These are phyloP conservation scores for Arthroderma uncinatum DNA, from an alignment of 2,329 filamentous ascomycete species.

Conservation along the genomic window DNA sequence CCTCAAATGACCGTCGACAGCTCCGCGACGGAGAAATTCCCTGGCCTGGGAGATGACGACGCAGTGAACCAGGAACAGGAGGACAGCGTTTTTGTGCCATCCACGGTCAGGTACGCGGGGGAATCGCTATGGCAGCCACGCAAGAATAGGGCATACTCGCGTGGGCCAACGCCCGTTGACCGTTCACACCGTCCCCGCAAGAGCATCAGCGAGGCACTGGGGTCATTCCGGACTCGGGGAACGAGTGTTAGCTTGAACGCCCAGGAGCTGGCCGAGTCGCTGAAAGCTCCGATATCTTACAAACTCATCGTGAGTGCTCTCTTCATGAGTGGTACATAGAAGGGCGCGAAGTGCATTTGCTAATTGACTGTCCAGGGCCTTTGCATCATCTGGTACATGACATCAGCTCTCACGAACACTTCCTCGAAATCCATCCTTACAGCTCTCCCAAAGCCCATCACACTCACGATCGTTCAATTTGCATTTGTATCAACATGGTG, in stretches of 20 bases:
- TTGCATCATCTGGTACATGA: constrained; percentile 87
- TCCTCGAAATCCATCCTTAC: constrained; percentile 96
- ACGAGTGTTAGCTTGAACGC: constrained; percentile 86
- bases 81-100: constrained; percentile 12
- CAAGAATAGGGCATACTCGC: constrained; percentile 40
- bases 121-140: constrained; percentile 52
- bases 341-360: neutral
- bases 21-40: constrained; percentile 32
- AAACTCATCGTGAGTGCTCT: constrained; percentile 57
- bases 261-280: constrained; percentile 80
- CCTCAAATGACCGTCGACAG: constrained; percentile 16
- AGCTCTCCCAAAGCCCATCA: constrained; percentile 79
- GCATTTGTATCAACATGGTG: constrained; percentile 85
- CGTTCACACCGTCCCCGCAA: constrained; percentile 60
- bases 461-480: constrained; percentile 87
- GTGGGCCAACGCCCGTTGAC: constrained; percentile 32
- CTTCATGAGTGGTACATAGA: too few species aligned
- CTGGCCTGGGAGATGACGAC: constrained; percentile 31
- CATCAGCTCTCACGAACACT: constrained; percentile 90
- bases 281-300: constrained; percentile 80
- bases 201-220: constrained; percentile 80
- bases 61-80: constrained; percentile 19
- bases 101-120: constrained; percentile 23
- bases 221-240: constrained; percentile 65
- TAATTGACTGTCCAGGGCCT: constrained; percentile 49